Percentiles rank a stretch among this genome's conserved stretches.
Evolutionary conservation across 495 filamentous ascomycete species (phyloP).

Genomic region (Talaromyces trachyspermus): DNA sequence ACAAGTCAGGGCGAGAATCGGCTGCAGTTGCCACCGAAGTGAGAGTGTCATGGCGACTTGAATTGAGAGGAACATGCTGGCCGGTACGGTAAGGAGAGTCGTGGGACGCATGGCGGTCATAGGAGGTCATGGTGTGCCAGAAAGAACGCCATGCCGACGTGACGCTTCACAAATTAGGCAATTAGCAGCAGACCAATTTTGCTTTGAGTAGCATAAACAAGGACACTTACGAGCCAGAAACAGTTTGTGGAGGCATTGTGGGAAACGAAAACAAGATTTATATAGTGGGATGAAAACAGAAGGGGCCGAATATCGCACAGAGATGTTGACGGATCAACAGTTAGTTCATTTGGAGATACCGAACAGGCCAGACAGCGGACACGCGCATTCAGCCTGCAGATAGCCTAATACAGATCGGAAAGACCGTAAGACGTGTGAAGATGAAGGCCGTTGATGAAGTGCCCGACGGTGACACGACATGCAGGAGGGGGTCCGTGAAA

Average conservation of each 20-base stretch:
- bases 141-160: slow-evolving; percentile 65
- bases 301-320: slow-evolving; percentile 9
- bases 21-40: slow-evolving; percentile 72
- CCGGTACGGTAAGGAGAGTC: slow-evolving; percentile 83
- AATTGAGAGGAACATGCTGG: slow-evolving; percentile 68
- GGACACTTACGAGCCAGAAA: slow-evolving; percentile 4
- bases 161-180: slow-evolving; percentile 37
- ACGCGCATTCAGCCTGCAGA: slow-evolving; percentile 7
- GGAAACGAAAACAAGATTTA: neutral
- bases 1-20: slow-evolving; percentile 69
- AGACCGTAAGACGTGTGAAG: slow-evolving; percentile 8
- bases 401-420: slow-evolving; percentile 9
- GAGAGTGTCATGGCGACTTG: slow-evolving; percentile 62
- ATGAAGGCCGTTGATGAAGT: slow-evolving; percentile 11
- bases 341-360: slow-evolving; percentile 5
- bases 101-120: slow-evolving; percentile 70
- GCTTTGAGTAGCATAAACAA: neutral
- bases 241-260: slow-evolving; percentile 5
- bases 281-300: too few relatives aligned
- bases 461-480: slow-evolving; percentile 14
- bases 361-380: slow-evolving; percentile 5
- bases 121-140: slow-evolving; percentile 92
- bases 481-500: slow-evolving; percentile 11
- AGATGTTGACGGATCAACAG: slow-evolving; percentile 4
- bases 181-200: slow-evolving; percentile 7